Percentiles rank a stretch among this genome's conserved stretches.
These are phyloP conservation scores for Coprinopsis sp. DNA, from an alignment of 768 basidiomycete species.

Conservation along the genomic window DNA sequence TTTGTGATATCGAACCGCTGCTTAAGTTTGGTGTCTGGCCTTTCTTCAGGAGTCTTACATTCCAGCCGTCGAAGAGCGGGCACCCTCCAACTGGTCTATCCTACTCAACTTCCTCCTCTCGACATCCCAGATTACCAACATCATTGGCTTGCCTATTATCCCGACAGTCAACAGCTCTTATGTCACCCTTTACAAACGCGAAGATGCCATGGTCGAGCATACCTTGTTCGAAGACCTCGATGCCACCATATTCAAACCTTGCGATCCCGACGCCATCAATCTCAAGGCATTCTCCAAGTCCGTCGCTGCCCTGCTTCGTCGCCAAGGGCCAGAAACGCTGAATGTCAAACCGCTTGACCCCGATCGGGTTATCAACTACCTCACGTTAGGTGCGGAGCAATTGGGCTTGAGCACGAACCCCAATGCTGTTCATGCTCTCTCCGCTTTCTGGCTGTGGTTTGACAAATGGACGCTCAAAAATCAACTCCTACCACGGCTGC, in stretches of 20 bases:
- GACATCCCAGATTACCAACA: conserved; percentile 22
- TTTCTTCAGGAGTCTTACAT: too few species aligned
- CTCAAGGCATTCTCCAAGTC: not conserved
- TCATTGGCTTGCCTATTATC: conserved; percentile 37
- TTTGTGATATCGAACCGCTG: too few species aligned
- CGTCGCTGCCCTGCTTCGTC: not conserved
- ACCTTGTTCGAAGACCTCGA: conserved; percentile 23
- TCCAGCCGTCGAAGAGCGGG: too few species aligned
- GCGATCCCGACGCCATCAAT: not conserved
- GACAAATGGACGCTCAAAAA: conserved; percentile 18
- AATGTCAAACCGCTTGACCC: not conserved
- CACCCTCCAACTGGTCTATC: conserved; percentile 1
- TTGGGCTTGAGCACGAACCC: conserved; percentile 19
- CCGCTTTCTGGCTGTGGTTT: conserved; percentile 42
- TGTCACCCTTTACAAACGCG: conserved; percentile 18
- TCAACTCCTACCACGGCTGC: conserved; percentile 20
- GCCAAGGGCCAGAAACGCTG: not conserved
- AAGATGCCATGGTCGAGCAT: too few species aligned
- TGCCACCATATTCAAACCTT: conserved; percentile 17
- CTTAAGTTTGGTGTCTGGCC: too few species aligned
- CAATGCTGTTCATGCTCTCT: conserved; percentile 28
- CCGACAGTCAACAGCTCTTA: conserved; percentile 19
- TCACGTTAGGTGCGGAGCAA: conserved; percentile 20
- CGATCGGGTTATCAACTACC: conserved; percentile 23
- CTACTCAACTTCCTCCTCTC: conserved; percentile 34